phyloP scores from a whole-genome alignment of 139 green algal species.

The Micractinium conductrix region DNA sequence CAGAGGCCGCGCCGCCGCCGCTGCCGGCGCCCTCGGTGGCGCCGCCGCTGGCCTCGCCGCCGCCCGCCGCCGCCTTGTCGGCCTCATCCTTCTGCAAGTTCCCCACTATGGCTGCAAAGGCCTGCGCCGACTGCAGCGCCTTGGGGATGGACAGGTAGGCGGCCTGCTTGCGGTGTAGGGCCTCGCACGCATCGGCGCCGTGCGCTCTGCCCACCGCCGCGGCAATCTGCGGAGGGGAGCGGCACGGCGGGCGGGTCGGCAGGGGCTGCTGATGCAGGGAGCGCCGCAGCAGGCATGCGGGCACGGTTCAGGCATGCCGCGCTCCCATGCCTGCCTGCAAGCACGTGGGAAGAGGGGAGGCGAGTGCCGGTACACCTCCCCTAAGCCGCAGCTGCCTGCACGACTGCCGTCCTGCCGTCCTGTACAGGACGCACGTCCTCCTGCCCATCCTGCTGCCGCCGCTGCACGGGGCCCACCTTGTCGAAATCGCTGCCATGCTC shows the following conservation, averaged over 20 bases:
- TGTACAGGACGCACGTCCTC: no score
- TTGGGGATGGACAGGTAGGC: slow-evolving; percentile 58
- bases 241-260: background rate
- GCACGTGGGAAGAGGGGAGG: no score
- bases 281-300: no score
- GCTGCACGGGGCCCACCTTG: no score
- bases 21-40: slow-evolving; percentile 4
- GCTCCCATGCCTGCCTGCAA: no score
- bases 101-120: background rate
- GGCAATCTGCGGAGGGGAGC: background rate
- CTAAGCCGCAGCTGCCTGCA: no score
- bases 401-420: no score
- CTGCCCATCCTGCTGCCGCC: no score
- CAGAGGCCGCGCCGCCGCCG: background rate
- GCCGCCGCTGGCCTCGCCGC: background rate
- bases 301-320: no score
- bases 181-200: slow-evolving; percentile 47
- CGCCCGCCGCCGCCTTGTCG: no score
- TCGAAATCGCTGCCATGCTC: slow-evolving; percentile 38
- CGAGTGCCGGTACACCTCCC: no score
- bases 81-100: slow-evolving; percentile 4
- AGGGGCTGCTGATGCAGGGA: no score
- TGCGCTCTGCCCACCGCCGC: slow-evolving; percentile 27
- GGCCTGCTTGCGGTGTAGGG: slow-evolving; percentile 49
- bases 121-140: slow-evolving; percentile 39